A percentile compares a stretch with the other conserved stretches of the same genome.
These are phyloP conservation scores for Arabis alpina DNA, from an alignment of 345 rosid genomes.

Conservation along the genomic window DNA sequence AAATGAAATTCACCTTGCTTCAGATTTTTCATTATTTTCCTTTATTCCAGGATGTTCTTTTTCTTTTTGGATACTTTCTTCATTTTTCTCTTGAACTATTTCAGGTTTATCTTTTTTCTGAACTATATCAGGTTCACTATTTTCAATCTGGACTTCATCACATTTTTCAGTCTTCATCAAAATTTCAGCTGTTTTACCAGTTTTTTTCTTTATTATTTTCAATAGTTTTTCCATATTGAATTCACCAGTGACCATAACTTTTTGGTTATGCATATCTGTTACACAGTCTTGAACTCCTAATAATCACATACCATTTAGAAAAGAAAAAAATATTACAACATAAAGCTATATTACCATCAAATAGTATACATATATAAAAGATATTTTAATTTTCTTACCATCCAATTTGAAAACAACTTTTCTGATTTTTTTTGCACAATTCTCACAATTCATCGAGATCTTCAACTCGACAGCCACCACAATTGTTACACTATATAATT, in stretches of 20 bases:
- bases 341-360: background rate
- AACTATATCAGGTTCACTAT: background rate
- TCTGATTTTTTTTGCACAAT: background rate
- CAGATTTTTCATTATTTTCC: background rate
- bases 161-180: background rate
- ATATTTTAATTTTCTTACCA: constrained; percentile 5
- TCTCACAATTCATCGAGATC: background rate
- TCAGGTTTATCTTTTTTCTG: background rate
- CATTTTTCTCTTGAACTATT: background rate
- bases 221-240: background rate
- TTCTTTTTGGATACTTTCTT: too few relatives aligned
- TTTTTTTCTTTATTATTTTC: background rate
- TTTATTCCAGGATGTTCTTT: background rate
- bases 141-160: background rate
- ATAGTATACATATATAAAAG: background rate
- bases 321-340: background rate
- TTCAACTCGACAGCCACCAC: background rate
- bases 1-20: background rate
- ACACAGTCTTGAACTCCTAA: constrained; percentile 17
- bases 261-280: background rate
- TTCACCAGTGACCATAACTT: constrained; percentile 2
- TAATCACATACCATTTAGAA: background rate
- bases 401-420: background rate
- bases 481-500: background rate
- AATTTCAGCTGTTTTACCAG: constrained; percentile 1